phyloP scores from a whole-genome alignment of 345 rosid species.

The Excoecaria cochinchinensis region DNA sequence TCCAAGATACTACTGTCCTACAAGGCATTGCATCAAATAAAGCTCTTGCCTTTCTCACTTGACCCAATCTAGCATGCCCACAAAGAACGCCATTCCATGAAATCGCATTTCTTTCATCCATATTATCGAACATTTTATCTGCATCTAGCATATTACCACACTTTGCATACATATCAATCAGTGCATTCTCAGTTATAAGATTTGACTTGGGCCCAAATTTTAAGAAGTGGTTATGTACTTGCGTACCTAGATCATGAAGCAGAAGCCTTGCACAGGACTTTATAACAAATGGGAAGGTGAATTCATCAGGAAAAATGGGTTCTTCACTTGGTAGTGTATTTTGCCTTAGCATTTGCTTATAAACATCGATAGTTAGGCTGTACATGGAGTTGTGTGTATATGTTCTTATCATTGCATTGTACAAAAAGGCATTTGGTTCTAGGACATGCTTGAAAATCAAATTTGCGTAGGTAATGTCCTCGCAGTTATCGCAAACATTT shows the following conservation, averaged over 20 bases:
- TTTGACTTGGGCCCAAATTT: constrained; percentile 44
- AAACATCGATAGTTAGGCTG: constrained; percentile 25
- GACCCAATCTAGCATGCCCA: constrained; percentile 20
- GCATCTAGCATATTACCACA: constrained; percentile 29
- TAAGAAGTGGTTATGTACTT: constrained; percentile 44
- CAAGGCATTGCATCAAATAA: constrained; percentile 19
- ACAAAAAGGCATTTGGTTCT: constrained; percentile 48
- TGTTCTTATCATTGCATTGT: constrained; percentile 54
- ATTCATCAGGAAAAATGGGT: constrained; percentile 41
- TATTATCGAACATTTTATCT: constrained; percentile 18
- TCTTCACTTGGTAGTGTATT: constrained; percentile 8
- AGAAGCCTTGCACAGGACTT: constrained; percentile 48
- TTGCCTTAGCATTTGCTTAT: constrained; percentile 35
- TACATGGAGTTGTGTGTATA: constrained; percentile 39
- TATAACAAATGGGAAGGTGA: constrained; percentile 55
- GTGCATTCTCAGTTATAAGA: constrained; percentile 43
- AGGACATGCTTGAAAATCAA: constrained; percentile 42
- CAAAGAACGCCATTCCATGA: constrained; percentile 20
- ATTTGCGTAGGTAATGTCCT: constrained; percentile 42
- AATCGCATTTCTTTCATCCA: constrained; percentile 18
- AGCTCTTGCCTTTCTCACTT: constrained; percentile 24
- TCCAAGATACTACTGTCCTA: constrained; percentile 20
- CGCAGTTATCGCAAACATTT: constrained; percentile 36
- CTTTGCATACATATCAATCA: constrained; percentile 49
- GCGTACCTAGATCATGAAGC: constrained; percentile 32